Evolutionary conservation across 108 stramenopile species (phyloP).

Genomic region (Epipyxis sp.): DNA sequence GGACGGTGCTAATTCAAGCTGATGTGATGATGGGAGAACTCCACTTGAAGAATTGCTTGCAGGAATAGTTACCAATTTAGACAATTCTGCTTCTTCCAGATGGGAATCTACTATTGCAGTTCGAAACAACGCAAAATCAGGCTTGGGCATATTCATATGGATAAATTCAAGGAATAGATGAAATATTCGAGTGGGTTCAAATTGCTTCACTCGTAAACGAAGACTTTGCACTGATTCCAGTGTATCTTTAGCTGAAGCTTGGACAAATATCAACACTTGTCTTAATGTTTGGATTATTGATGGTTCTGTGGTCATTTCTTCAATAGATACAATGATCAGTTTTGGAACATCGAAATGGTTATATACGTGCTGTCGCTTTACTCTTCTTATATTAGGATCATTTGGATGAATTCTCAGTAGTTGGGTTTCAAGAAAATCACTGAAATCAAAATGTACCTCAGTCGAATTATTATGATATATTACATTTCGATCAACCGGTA

Average conservation of each 20-base stretch:
- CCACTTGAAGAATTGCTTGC: background rate
- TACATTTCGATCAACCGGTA: background rate
- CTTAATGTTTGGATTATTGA: background rate
- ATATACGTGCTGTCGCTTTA: slow-evolving; percentile 22
- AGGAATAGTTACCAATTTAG: background rate
- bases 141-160: background rate
- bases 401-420: slow-evolving; percentile 9
- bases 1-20: too few species aligned
- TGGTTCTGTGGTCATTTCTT: background rate
- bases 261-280: slow-evolving; percentile 10
- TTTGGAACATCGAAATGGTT: background rate
- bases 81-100: background rate
- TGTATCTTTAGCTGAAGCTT: background rate
- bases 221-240: background rate
- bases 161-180: slow-evolving; percentile 10
- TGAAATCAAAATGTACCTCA: background rate
- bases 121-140: background rate
- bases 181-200: background rate
- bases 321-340: background rate
- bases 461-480: background rate
- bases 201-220: background rate
- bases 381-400: background rate
- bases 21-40: too few species aligned
- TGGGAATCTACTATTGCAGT: background rate
- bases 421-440: slow-evolving; percentile 8